Evolutionary conservation across 306 rosid genomes (phyloP).

Genomic region (Cucurbita moschata): DNA sequence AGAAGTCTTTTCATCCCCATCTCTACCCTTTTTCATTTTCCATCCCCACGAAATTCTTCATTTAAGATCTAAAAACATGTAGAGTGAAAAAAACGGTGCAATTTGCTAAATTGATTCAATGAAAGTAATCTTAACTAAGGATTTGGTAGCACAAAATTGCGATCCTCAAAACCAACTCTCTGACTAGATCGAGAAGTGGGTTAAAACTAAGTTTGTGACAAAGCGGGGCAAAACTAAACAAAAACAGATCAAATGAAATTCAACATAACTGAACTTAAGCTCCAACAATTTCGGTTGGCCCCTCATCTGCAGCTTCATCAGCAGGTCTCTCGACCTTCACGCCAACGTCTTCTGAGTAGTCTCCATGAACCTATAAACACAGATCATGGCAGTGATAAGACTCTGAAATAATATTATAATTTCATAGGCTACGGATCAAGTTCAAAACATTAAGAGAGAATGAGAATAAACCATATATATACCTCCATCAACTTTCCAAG

Average conservation of each 20-base stretch:
- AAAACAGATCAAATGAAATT: slow-evolving; percentile 2
- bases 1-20: too few relatives aligned
- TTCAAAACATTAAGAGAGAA: too few relatives aligned
- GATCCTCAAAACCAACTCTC: slow-evolving; percentile 1
- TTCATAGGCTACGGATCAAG: not conserved
- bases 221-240: not conserved
- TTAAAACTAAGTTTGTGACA: not conserved
- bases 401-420: not conserved
- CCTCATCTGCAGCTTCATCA: slow-evolving; percentile 44
- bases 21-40: too few relatives aligned
- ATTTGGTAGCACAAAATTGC: slow-evolving; percentile 4
- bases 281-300: slow-evolving; percentile 51
- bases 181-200: not conserved
- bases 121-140: not conserved
- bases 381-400: not conserved
- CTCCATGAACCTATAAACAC: slow-evolving; percentile 63
- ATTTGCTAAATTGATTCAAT: not conserved
- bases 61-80: not conserved
- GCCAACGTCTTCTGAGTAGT: slow-evolving; percentile 60
- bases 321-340: slow-evolving; percentile 77
- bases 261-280: slow-evolving; percentile 25
- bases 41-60: too few relatives aligned
- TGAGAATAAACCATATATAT: not conserved
- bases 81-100: not conserved
- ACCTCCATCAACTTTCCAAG: slow-evolving; percentile 94